Conservation (phyloP, 2,329 filamentous ascomycete genomes). For the Hymenoscyphus infarciens region DNA sequence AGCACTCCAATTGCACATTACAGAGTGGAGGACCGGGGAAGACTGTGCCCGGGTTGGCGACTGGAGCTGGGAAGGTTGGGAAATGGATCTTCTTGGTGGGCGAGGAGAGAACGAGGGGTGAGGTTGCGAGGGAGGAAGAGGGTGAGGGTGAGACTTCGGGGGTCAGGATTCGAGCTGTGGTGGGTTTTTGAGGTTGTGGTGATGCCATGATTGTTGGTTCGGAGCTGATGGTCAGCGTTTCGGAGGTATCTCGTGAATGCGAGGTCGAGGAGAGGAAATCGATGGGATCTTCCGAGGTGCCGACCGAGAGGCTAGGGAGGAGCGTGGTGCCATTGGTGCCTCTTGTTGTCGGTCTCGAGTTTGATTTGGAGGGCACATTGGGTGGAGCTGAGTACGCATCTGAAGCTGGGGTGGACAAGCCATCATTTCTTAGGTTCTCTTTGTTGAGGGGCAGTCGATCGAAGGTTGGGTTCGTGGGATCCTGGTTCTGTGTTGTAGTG, state of each 20-base stretch:
- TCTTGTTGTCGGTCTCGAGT: constrained; percentile 17
- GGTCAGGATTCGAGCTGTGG: constrained; percentile 23
- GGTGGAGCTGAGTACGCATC: constrained; percentile 15
- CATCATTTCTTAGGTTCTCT: constrained; percentile 19
- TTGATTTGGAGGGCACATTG: constrained; percentile 24
- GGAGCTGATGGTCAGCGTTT: constrained; percentile 31
- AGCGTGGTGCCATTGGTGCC: constrained; percentile 5
- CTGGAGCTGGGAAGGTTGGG: constrained; percentile 19
- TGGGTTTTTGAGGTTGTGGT: constrained; percentile 29
- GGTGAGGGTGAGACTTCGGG: constrained; percentile 23
- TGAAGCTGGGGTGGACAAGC: constrained; percentile 22
- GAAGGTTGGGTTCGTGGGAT: constrained; percentile 23
- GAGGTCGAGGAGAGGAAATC: constrained; percentile 7
- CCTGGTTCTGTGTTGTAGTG: constrained; percentile 13
- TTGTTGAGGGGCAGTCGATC: constrained; percentile 14
- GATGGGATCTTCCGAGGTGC: background rate
- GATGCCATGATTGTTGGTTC: constrained; percentile 22
- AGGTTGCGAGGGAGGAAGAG: constrained; percentile 12
- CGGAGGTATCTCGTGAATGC: constrained; percentile 26
- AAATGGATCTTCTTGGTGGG: constrained; percentile 21
- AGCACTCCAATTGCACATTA: constrained; percentile 32
- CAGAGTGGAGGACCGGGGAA: constrained; percentile 25
- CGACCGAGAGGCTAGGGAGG: constrained; percentile 7
- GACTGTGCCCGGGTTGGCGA: constrained; percentile 21
- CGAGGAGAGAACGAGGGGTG: constrained; percentile 18